Percentiles rank a stretch among this genome's conserved stretches.
phyloP scores from a whole-genome alignment of 768 basidiomycete genomes.

The Xanthoconium purpureum region DNA sequence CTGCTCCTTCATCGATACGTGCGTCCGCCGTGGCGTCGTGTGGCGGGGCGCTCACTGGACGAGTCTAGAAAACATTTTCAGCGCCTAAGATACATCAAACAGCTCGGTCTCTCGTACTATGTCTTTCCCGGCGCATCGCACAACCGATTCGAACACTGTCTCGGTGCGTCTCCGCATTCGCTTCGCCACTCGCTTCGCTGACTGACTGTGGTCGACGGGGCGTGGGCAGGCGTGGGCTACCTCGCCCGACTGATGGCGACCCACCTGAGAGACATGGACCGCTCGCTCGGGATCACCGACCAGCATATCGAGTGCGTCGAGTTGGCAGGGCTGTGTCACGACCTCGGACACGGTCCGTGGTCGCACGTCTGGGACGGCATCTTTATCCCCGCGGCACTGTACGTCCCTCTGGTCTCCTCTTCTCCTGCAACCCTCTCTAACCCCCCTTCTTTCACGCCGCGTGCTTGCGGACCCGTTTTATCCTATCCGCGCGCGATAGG shows the following conservation, averaged over 20 bases:
- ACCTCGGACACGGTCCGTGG: conserved; percentile 85
- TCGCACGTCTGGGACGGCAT: conserved; percentile 78
- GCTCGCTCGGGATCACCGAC: conserved; percentile 59
- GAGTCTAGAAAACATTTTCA: conserved; percentile 66
- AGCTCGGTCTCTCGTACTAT: conserved; percentile 72
- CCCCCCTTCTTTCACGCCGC: not conserved
- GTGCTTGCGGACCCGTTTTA: not conserved
- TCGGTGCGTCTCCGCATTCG: conserved; percentile 45
- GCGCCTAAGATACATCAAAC: conserved; percentile 71
- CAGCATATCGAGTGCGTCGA: conserved; percentile 76
- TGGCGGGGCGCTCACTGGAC: not conserved
- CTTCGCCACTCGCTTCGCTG: not conserved
- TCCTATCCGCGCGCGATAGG: conserved; percentile 25
- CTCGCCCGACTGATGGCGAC: conserved; percentile 63
- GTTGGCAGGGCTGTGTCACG: conserved; percentile 79
- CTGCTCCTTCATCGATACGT: conserved; percentile 68
- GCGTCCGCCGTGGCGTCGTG: conserved; percentile 3
- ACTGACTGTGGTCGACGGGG: not conserved
- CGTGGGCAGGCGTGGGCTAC: conserved; percentile 61
- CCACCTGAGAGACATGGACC: conserved; percentile 56
- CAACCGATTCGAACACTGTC: conserved; percentile 78
- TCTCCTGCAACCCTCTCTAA: no score
- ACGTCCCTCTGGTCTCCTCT: conserved; percentile 22
- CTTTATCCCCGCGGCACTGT: conserved; percentile 71
- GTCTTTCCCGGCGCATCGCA: conserved; percentile 80